Conservation (phyloP, 78 protist species). For the Planoprotostelium fungivorum region DNA sequence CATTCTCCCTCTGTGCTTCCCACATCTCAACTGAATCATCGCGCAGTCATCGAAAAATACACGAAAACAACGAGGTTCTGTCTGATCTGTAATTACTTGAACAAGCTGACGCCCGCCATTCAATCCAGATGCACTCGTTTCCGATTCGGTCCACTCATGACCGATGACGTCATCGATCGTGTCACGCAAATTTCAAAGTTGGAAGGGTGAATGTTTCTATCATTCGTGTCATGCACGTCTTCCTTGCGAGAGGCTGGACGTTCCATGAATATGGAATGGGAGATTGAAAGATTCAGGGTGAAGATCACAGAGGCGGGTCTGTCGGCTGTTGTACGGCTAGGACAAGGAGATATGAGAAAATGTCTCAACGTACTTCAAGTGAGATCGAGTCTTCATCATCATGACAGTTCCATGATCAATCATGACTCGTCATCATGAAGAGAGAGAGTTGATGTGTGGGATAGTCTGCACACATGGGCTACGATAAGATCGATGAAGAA, state of each 20-base stretch:
- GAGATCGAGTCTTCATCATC: constrained; percentile 12
- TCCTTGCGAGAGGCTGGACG: background rate
- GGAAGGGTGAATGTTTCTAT: constrained; percentile 57
- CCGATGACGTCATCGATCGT: constrained; percentile 37
- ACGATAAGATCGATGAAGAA: constrained; percentile 20
- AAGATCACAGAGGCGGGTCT: constrained; percentile 20
- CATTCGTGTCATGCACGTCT: background rate
- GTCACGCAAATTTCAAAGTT: constrained; percentile 49
- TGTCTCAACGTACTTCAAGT: constrained; percentile 56
- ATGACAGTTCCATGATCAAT: no score
- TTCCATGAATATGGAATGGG: background rate
- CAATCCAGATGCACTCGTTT: constrained; percentile 97
- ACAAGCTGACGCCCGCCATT: constrained; percentile 92
- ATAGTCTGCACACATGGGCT: constrained; percentile 16
- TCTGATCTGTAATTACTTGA: constrained; percentile 93
- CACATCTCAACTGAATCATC: background rate
- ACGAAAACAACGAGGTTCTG: constrained; percentile 93
- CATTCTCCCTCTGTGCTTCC: background rate
- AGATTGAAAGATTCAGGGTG: constrained; percentile 48
- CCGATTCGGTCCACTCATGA: constrained; percentile 88
- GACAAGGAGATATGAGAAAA: constrained; percentile 69
- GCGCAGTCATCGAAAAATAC: constrained; percentile 84
- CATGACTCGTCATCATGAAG: no score
- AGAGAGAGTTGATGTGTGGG: background rate
- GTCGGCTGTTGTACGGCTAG: constrained; percentile 17